These are phyloP conservation scores for Mycena haematopus DNA, from an alignment of 768 basidiomycete genomes.

Conservation along the genomic window DNA sequence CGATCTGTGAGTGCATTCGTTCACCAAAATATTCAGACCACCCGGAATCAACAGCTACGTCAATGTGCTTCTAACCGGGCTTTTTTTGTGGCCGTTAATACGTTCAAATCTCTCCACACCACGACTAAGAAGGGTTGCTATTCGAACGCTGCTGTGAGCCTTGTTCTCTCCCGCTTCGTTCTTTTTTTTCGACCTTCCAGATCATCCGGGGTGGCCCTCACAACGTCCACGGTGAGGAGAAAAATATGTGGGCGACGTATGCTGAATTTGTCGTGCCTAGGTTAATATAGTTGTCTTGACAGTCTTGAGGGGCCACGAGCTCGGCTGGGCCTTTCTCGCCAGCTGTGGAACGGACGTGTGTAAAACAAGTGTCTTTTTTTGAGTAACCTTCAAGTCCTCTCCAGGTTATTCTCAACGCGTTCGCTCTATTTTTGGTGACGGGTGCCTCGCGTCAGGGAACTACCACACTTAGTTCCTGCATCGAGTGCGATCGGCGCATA, in stretches of 20 bases:
- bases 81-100: constrained; percentile 46
- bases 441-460: constrained; percentile 8
- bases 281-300: constrained; percentile 25
- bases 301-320: constrained; percentile 22
- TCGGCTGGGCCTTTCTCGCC: constrained; percentile 23
- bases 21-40: constrained; percentile 24
- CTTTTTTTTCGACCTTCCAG: not conserved
- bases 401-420: constrained; percentile 14
- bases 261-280: not conserved
- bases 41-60: constrained; percentile 28
- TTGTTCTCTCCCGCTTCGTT: not conserved
- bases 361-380: not conserved
- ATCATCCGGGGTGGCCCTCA: constrained; percentile 21
- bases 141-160: constrained; percentile 42
- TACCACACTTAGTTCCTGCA: not conserved
- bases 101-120: constrained; percentile 34
- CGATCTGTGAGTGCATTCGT: constrained; percentile 17
- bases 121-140: constrained; percentile 37
- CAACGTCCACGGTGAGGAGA: constrained; percentile 16
- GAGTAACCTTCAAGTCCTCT: not conserved
- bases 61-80: constrained; percentile 35
- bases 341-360: constrained; percentile 23
- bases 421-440: constrained; percentile 19
- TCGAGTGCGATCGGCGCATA: constrained; percentile 13
- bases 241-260: not conserved